phyloP scores from a whole-genome alignment of 2,329 filamentous ascomycete species.

The Phialophora chinensis region DNA sequence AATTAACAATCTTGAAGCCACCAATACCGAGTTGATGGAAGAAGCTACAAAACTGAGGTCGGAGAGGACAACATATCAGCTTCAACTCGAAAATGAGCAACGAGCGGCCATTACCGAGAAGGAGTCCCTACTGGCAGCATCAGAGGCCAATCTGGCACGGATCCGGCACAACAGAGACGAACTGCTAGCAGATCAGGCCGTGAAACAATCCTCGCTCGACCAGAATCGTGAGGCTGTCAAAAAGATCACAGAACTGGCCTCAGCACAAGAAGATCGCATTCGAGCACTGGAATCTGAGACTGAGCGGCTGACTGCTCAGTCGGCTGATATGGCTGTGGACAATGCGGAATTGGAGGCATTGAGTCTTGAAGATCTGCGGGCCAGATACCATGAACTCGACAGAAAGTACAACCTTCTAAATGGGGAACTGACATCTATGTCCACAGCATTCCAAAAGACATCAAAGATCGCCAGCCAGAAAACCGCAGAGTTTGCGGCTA shows the following conservation, averaged over 20 bases:
- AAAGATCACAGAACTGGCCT: constrained; percentile 79
- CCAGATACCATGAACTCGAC: constrained; percentile 75
- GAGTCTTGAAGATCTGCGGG: constrained; percentile 72
- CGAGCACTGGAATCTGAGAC: constrained; percentile 81
- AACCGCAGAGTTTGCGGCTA: constrained; percentile 72
- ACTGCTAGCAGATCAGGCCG: constrained; percentile 77
- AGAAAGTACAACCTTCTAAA: constrained; percentile 83
- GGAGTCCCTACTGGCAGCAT: constrained; percentile 78
- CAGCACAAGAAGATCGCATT: constrained; percentile 81
- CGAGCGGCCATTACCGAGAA: constrained; percentile 75
- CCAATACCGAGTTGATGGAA: constrained; percentile 81
- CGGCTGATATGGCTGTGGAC: constrained; percentile 33
- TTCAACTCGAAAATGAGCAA: constrained; percentile 80
- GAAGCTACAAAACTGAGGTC: constrained; percentile 84
- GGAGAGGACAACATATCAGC: constrained; percentile 81
- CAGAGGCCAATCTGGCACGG: constrained; percentile 83
- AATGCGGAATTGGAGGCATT: constrained; percentile 48
- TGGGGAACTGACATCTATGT: constrained; percentile 85
- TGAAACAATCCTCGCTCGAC: constrained; percentile 79
- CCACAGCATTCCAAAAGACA: constrained; percentile 88
- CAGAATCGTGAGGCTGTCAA: constrained; percentile 72
- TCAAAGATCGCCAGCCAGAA: constrained; percentile 85
- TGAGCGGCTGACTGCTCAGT: constrained; percentile 64
- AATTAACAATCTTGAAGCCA: constrained; percentile 88
- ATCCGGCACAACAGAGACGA: constrained; percentile 87